Percentiles rank a stretch among this genome's conserved stretches.
phyloP scores from a whole-genome alignment of 139 green algal species.

The Auxenochlorella protothecoides region DNA sequence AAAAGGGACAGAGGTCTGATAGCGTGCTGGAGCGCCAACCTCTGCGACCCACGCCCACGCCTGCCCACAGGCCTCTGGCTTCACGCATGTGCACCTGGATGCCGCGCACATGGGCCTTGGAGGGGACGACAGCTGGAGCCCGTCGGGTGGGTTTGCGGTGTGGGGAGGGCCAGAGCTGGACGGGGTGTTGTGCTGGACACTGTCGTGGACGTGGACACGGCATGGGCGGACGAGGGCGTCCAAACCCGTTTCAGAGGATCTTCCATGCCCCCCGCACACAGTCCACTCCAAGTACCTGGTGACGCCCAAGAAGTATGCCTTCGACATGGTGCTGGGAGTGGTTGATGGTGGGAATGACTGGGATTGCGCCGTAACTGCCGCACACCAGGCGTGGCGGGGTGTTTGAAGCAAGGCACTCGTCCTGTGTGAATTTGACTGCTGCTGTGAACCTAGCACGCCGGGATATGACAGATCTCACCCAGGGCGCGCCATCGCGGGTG shows the following conservation, averaged over 20 bases:
- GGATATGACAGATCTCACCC: too few species aligned
- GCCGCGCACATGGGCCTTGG: constrained; percentile 83
- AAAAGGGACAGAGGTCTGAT: too few species aligned
- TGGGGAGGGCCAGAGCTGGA: background rate
- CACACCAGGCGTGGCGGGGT: too few species aligned
- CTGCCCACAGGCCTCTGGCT: constrained; percentile 4
- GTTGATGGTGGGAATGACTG: background rate
- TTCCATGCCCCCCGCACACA: background rate
- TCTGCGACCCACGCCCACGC: background rate
- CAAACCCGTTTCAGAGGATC: background rate
- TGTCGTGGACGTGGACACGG: background rate
- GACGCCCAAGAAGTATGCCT: constrained; percentile 24
- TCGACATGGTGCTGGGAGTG: constrained; percentile 18
- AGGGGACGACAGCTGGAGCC: constrained; percentile 90
- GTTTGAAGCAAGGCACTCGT: too few species aligned
- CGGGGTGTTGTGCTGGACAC: background rate
- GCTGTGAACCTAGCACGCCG: too few species aligned
- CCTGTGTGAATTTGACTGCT: too few species aligned
- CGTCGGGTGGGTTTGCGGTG: constrained; percentile 30
- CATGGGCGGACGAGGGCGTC: background rate
- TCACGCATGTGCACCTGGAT: constrained; percentile 72
- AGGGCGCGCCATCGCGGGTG: too few species aligned
- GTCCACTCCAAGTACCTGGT: constrained; percentile 34
- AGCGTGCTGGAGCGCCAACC: too few species aligned
- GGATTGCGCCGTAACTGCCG: too few species aligned